Evolutionary conservation across 305 asterid genomes (phyloP).

Genomic region (Fraxinus sp.): DNA sequence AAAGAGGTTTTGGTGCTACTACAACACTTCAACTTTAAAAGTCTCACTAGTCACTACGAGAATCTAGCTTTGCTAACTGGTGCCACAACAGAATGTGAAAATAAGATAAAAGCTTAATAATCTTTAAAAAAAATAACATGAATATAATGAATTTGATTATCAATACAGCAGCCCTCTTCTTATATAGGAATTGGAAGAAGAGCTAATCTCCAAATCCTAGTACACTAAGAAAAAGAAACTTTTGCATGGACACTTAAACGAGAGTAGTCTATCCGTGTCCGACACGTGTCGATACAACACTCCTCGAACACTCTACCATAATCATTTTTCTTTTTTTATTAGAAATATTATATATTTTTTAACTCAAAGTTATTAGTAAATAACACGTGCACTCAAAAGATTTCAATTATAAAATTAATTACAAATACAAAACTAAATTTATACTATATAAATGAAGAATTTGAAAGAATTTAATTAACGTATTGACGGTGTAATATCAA

Average conservation of each 20-base stretch:
- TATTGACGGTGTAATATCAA: neutral
- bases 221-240: neutral
- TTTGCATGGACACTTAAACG: neutral
- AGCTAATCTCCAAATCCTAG: neutral
- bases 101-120: neutral
- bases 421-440: neutral
- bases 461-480: too few relatives aligned
- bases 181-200: neutral
- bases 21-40: neutral
- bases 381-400: neutral
- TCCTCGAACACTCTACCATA: neutral
- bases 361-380: neutral
- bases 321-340: neutral
- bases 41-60: neutral
- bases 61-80: neutral
- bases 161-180: neutral
- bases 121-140: neutral
- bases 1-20: neutral
- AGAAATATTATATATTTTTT: too few relatives aligned
- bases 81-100: neutral
- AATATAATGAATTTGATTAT: neutral
- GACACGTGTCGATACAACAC: neutral
- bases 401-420: neutral
- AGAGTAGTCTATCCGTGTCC: neutral
- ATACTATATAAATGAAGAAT: too few relatives aligned